Evolutionary conservation across 495 filamentous ascomycete genomes (phyloP).

Genomic region (Penicillium arizonense): DNA sequence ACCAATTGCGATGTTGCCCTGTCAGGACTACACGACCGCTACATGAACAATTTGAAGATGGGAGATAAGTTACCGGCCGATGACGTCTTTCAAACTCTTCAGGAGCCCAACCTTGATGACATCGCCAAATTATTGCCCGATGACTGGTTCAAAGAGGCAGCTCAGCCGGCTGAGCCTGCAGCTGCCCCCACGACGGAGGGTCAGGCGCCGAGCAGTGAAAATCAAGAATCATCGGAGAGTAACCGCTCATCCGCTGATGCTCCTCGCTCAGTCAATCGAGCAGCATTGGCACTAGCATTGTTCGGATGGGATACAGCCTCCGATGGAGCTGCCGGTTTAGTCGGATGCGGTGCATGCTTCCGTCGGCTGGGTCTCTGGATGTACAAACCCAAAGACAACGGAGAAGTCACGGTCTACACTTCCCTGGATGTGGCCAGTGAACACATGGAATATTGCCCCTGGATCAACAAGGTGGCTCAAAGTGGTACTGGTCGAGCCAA

Average conservation of each 20-base stretch:
- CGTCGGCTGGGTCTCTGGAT: conserved; percentile 91
- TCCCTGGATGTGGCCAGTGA: conserved; percentile 64
- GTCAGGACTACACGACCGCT: conserved; percentile 56
- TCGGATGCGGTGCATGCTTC: conserved; percentile 80
- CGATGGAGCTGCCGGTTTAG: conserved; percentile 65
- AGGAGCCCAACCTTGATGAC: conserved; percentile 37
- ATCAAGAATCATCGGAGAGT: conserved; percentile 5
- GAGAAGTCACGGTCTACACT: conserved; percentile 56
- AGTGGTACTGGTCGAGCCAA: conserved; percentile 38
- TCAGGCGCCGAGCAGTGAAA: not conserved
- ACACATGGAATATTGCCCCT: conserved; percentile 81
- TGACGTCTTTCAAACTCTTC: conserved; percentile 45
- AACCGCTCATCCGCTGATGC: not conserved
- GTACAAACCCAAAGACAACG: conserved; percentile 64
- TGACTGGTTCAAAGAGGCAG: conserved; percentile 23
- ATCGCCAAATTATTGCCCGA: conserved; percentile 33
- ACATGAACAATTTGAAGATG: conserved; percentile 51
- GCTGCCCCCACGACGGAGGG: conserved; percentile 8
- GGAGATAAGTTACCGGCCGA: conserved; percentile 49
- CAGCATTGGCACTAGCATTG: conserved; percentile 72
- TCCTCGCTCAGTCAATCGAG: conserved; percentile 48
- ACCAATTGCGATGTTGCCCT: conserved; percentile 57
- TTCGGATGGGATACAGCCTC: conserved; percentile 80
- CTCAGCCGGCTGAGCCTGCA: conserved; percentile 19
- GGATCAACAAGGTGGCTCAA: conserved; percentile 65